A percentile compares a stretch with the other conserved stretches of the same genome.
phyloP scores from a whole-genome alignment of 139 green algal species.

The Chlamydomonas schloesseri region DNA sequence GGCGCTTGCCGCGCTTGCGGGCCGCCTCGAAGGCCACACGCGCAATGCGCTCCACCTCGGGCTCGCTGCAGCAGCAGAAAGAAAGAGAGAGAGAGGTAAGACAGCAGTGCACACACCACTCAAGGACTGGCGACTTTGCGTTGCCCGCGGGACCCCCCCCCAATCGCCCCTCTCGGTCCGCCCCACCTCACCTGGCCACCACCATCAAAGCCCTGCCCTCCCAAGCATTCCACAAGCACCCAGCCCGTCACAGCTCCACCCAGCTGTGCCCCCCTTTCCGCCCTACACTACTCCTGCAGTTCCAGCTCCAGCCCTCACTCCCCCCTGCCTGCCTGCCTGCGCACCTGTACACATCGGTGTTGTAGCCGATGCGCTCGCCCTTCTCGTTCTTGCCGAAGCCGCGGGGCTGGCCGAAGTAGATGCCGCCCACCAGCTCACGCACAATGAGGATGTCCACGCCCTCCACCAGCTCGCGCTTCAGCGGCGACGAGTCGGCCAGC shows the following conservation, averaged over 20 bases:
- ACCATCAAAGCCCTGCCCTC: too few species aligned
- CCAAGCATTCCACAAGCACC: too few species aligned
- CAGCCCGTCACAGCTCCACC: too few species aligned
- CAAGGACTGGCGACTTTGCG: too few species aligned
- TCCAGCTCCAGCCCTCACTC: background rate
- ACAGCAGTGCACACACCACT: too few species aligned
- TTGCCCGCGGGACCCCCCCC: too few species aligned
- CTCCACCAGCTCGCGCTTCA: conserved; percentile 96
- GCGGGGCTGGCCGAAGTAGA: conserved; percentile 98
- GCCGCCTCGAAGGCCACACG: conserved; percentile 95
- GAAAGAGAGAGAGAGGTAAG: background rate
- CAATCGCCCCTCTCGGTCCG: too few species aligned
- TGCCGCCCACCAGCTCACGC: conserved; percentile 95
- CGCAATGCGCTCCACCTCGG: conserved; percentile 96
- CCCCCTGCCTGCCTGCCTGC: background rate
- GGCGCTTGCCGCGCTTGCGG: conserved; percentile 79
- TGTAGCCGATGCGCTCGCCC: conserved; percentile 93
- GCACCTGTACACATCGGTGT: conserved; percentile 95
- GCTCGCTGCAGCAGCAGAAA: conserved; percentile 34
- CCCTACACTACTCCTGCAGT: too few species aligned
- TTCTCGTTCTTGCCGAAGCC: conserved; percentile 88
- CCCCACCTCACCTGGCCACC: too few species aligned
- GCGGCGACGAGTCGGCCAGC: conserved; percentile 93
- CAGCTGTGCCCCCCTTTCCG: too few species aligned
- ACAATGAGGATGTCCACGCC: conserved; percentile 99